Evolutionary conservation across 2,329 filamentous ascomycete species (phyloP), one percentile per base, ranked within the genome.

Genomic region (Thelonectria olida): DNA sequence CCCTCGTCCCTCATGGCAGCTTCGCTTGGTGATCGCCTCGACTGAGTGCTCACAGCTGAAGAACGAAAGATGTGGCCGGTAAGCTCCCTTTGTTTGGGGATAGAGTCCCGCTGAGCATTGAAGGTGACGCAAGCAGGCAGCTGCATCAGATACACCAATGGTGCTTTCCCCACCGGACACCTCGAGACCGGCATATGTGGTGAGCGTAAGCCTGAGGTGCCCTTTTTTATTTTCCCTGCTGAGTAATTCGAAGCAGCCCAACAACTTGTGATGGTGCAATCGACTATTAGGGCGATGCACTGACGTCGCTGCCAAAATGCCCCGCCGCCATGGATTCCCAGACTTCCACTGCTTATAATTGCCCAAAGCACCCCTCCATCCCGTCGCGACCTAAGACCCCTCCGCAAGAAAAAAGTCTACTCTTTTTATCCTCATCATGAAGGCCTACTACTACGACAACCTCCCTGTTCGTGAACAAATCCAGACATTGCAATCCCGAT

Each of bases 371-470:
- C 47, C 56, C 52, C 47, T 54, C 49, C 59, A 61, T 59, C 25
- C 19, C 47, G 13, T 31, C 34, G 12, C 23, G 12, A 39, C 52
- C 28, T 41, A 20, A 54, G n/a, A 15, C 8, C 28, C 25, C 10
- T 31, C 48, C 15, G 8, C 9, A 20, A 8, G 22, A 49, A 15
- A 41, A 42, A 54, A 50, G 2, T 15, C 19, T 13, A 12, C 25
- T 13, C 19, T 7, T 22, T n/a, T 41, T 22, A 44, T 19, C n/a
- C 22, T 45, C 60, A 82, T 63, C 59, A 87, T 88, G 85, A 84
- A 80, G 73, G 85, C 85, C 63, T 88, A 88, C 72, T 75, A 82
- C 66, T 88, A 85, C 71, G 85, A 88, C 64, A 82, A 86, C 69
- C 71, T 80, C 62, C 80, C 81, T 57, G 85, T 86, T 76, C 74